Evolutionary conservation across 768 basidiomycete genomes (phyloP), one percentile per base, ranked within the genome.

Genomic region (Kwoniella dejecticola): DNA sequence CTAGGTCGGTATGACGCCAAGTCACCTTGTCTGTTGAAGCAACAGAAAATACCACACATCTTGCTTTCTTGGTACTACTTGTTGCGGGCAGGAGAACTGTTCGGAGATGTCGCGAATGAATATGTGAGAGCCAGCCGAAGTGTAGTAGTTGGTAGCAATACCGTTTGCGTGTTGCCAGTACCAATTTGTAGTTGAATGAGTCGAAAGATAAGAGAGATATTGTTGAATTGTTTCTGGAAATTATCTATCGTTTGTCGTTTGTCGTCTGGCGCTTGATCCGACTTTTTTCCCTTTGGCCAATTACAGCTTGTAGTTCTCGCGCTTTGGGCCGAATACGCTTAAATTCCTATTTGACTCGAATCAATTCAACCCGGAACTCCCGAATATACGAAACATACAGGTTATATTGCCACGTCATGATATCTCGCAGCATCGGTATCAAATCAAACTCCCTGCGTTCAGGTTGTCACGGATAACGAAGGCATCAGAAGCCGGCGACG

Each of bases 1-100:
- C 82, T 85, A 45, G 87, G 82, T 64, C 94, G 84, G 69, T 88
- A 88, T 23, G 80, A 79, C 36, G 83, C 74, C 33, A 92, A 87
- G 57, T 87, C 72, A 60, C 72, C 88, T 64, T 88, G 83, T 60
- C 92, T 79, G 68, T 89, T 88, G 73, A 93, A 91, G 26, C 86
- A 86, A 59, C 89, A 90, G 67, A 93, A 82, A 72, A 97, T 96
- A 69, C 93, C 93, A 77, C 93, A 97, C 93, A 97, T 97, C 45
- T 24, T 70, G 60, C 23, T 8, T 53, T 17, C 29, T 11, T 26
- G 26, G 27, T 45, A n/a, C n/a, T n/a, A n/a, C n/a, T n/a, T n/a
- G n/a, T n/a, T n/a, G n/a, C n/a, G n/a, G n/a, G n/a, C n/a, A n/a
- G n/a, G n/a, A n/a, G n/a, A n/a, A n/a, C n/a, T n/a, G n/a, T n/a